phyloP scores from a whole-genome alignment of 345 rosid genomes.

The Orychophragmus violaceus region DNA sequence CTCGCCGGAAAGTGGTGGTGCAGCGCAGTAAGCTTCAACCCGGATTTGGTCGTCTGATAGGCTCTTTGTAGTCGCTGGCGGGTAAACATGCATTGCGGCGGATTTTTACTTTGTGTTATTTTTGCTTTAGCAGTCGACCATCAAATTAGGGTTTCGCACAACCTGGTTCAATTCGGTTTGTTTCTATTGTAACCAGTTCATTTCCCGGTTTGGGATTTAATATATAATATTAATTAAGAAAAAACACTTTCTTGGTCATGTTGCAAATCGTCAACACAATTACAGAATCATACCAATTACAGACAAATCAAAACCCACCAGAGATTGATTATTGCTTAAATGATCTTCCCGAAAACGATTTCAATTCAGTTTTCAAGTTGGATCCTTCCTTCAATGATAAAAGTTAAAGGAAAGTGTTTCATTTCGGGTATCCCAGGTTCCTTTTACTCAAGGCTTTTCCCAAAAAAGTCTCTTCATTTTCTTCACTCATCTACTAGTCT shows the following conservation, averaged over 20 bases:
- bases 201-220: too few relatives aligned
- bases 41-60: too few relatives aligned
- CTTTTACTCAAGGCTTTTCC: slow-evolving; percentile 31
- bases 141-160: too few relatives aligned
- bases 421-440: slow-evolving; percentile 34
- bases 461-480: slow-evolving; percentile 32
- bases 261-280: neutral
- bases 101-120: too few relatives aligned
- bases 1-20: too few relatives aligned
- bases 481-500: slow-evolving; percentile 30
- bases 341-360: slow-evolving; percentile 12
- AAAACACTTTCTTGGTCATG: slow-evolving; percentile 16
- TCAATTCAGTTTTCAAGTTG: slow-evolving; percentile 20
- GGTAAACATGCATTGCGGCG: too few relatives aligned
- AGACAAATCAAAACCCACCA: neutral
- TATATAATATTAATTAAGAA: too few relatives aligned
- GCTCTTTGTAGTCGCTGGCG: too few relatives aligned
- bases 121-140: too few relatives aligned
- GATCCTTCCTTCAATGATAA: neutral
- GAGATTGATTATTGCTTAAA: slow-evolving; percentile 8
- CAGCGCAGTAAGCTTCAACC: too few relatives aligned
- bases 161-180: too few relatives aligned
- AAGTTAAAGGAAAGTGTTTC: slow-evolving; percentile 2
- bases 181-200: too few relatives aligned
- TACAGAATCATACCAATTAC: neutral